Evolutionary conservation across 306 rosid species (phyloP), one percentile per base, ranked within the genome.

Genomic region (Citrullus mucosospermus): DNA sequence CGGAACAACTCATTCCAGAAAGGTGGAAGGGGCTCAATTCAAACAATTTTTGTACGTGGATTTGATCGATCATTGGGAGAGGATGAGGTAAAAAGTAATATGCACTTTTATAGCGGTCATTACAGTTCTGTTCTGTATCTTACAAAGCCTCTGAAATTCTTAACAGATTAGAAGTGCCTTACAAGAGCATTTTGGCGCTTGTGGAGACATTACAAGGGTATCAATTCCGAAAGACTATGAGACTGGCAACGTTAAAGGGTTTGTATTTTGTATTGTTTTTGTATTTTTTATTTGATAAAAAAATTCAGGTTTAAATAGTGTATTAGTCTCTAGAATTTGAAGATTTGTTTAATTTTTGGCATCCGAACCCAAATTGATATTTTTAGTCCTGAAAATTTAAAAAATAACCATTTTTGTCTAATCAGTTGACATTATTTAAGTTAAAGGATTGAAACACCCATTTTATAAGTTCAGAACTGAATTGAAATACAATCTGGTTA

Each of bases 211-310:
- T 62, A 77, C 87, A 2, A 88, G 99, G 85, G 16, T 92, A 4
- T 87, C 97, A 6, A 51, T 95, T 39, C 97, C 99, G 0, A 91
- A 83, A 78, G 97, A 95, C 83, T 85, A 14, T 3, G 99, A 92
- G 0, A 55, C 88, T 80, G 96, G 96, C 16, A 41, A 54, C 13
- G 3, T 66, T 4, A 95, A 91, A 80, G 99, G 99, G 98, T 92
- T 59, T 28, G 84, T 80, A 8, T 73, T 62, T 12, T 28, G 9
- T 58, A 12, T 48, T 25, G 28, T 25, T 25, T 0, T 1, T 48
- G 10, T 48, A 9, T 12, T 34, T 46, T 53, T 39, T 38, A 6
- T 15, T n/a, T 36, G 39, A 58, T 80, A 60, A 80, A 70, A 54
- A 34, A 34, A 34, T 34, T 34, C 3, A 25, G 28, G 28, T 25